phyloP scores from a whole-genome alignment of 805 yeast species.

The Wickerhamomyces queroliae region DNA sequence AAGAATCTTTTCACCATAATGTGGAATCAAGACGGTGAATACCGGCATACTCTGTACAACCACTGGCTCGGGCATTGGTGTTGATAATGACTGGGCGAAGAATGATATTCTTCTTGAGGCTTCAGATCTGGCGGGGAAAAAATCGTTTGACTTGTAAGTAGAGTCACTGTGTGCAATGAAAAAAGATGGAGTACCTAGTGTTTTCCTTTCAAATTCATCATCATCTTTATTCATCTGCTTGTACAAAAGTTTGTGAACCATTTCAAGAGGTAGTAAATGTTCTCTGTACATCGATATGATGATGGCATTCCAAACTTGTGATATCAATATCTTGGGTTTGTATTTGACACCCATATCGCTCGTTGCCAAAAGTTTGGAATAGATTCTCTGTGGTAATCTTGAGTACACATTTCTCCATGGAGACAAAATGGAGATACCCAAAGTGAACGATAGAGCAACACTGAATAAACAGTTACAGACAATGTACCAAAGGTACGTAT shows the following conservation, averaged over 20 bases:
- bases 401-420: constrained; percentile 84
- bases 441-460: constrained; percentile 60
- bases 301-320: constrained; percentile 83
- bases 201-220: constrained; percentile 28
- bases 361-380: constrained; percentile 53
- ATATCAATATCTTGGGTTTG: constrained; percentile 49
- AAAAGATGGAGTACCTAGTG: constrained; percentile 66
- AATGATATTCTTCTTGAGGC: constrained; percentile 80
- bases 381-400: constrained; percentile 69
- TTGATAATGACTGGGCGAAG: constrained; percentile 84
- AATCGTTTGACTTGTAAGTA: constrained; percentile 51
- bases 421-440: constrained; percentile 80
- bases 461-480: constrained; percentile 74
- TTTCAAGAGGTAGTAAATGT: constrained; percentile 69
- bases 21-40: constrained; percentile 83
- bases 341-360: constrained; percentile 32
- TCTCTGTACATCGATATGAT: constrained; percentile 78
- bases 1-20: constrained; percentile 77
- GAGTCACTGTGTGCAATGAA: constrained; percentile 83
- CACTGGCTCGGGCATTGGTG: constrained; percentile 72
- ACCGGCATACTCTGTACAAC: constrained; percentile 71
- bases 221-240: constrained; percentile 26
- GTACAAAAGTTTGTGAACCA: constrained; percentile 60
- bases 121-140: constrained; percentile 59
- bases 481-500: constrained; percentile 83